Evolutionary conservation across 495 filamentous ascomycete genomes (phyloP).

Genomic region (Aspergillus sclerotiicarbonarius): DNA sequence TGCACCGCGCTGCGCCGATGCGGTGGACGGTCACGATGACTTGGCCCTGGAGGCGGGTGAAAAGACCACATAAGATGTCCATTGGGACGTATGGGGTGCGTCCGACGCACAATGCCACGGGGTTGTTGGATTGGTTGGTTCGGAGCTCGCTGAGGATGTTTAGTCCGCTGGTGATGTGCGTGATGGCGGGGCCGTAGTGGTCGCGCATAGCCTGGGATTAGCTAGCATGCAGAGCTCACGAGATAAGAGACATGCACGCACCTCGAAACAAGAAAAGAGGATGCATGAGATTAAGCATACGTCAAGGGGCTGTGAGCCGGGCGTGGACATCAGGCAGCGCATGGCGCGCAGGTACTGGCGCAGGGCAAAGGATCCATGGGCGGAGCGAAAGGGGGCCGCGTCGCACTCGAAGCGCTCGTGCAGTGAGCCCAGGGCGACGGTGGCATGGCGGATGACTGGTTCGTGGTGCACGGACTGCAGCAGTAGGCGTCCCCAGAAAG

Average conservation of each 20-base stretch:
- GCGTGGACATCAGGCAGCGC: not conserved
- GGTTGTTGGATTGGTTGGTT: not conserved
- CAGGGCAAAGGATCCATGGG: not conserved
- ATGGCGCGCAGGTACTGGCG: not conserved
- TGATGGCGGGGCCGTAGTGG: not conserved
- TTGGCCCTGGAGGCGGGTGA: not conserved
- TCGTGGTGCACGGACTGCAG: slow-evolving; percentile 1
- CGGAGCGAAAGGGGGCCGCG: not conserved
- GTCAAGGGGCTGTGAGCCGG: not conserved
- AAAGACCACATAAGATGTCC: not conserved
- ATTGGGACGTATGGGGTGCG: not conserved
- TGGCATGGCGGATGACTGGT: slow-evolving; percentile 2
- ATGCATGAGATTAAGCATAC: not conserved
- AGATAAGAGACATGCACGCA: not conserved
- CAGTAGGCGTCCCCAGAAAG: not conserved
- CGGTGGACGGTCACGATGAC: slow-evolving; percentile 1
- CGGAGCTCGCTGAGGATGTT: slow-evolving; percentile 2
- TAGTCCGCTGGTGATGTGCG: slow-evolving; percentile 2
- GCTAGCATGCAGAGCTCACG: not conserved
- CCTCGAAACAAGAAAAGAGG: slow-evolving; percentile 2
- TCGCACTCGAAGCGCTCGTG: not conserved
- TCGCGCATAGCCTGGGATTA: not conserved
- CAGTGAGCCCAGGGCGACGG: not conserved
- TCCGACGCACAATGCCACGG: not conserved
- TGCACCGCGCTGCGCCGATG: not conserved